These are phyloP conservation scores for Apiospora marii DNA, from an alignment of 2,329 filamentous ascomycete genomes.

Conservation along the genomic window DNA sequence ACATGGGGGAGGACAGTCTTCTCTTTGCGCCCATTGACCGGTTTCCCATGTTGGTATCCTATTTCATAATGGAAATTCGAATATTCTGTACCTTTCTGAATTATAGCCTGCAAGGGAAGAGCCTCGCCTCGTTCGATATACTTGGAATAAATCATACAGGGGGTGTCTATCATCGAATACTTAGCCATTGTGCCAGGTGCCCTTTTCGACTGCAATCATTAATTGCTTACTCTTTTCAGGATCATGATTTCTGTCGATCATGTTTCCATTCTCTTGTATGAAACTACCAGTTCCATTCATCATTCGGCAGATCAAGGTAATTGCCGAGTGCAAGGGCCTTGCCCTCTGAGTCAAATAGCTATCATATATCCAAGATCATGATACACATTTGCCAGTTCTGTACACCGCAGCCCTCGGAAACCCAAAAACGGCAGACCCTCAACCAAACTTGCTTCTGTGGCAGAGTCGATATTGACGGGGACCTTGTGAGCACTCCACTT, in stretches of 20 bases:
- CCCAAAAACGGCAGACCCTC: background rate
- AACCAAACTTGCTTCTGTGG: background rate
- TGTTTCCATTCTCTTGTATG: no score
- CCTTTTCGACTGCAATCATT: no score
- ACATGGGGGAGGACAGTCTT: no score
- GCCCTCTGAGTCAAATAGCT: background rate
- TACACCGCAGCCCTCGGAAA: background rate
- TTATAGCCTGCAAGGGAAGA: background rate
- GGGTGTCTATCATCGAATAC: no score
- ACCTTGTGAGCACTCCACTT: background rate
- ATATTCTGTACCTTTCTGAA: background rate
- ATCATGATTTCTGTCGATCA: no score
- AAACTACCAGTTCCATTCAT: no score
- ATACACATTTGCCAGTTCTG: background rate
- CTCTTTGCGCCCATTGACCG: background rate
- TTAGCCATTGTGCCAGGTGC: no score
- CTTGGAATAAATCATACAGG: no score
- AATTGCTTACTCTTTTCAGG: no score
- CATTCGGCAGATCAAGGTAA: no score
- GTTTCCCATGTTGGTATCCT: background rate
- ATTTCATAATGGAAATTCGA: background rate
- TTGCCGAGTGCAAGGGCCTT: background rate
- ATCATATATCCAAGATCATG: background rate
- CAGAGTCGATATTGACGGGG: background rate
- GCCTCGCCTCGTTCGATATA: background rate